A percentile compares a stretch with the other conserved stretches of the same genome.
Conservation (phyloP, 2,329 filamentous ascomycete species). For the Tolypocladium sp. region DNA sequence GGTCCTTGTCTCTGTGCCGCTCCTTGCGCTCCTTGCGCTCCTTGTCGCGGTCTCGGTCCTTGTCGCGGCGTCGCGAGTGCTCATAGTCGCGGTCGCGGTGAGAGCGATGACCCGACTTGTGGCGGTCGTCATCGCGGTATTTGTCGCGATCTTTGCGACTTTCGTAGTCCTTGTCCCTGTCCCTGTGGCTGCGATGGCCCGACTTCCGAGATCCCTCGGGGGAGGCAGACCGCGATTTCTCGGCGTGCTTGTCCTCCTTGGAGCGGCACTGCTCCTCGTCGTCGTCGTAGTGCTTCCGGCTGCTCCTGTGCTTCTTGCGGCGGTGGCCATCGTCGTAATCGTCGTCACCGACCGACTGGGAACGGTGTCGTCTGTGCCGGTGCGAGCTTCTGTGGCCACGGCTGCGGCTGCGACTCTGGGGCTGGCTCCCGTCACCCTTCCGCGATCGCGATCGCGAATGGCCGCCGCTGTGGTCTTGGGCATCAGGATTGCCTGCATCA, state of each 20-base stretch:
- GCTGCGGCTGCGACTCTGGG: constrained; percentile 21
- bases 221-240: constrained; percentile 57
- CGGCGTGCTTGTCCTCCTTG: constrained; percentile 33
- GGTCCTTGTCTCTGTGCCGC: constrained; percentile 22
- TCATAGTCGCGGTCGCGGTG: constrained; percentile 34
- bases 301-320: constrained; percentile 40
- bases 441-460: constrained; percentile 25
- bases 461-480: constrained; percentile 3
- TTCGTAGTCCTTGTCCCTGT: constrained; percentile 45
- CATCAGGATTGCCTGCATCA: constrained; percentile 6
- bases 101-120: constrained; percentile 30
- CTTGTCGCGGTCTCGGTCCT: constrained; percentile 26
- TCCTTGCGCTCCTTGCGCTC: constrained; percentile 24
- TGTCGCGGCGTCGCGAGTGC: constrained; percentile 21
- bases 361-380: constrained; percentile 46
- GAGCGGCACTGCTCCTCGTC: constrained; percentile 33
- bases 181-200: constrained; percentile 51
- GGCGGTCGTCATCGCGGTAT: constrained; percentile 34
- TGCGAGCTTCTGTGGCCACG: constrained; percentile 36
- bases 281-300: constrained; percentile 32
- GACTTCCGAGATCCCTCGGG: constrained; percentile 48
- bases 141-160: constrained; percentile 31
- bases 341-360: constrained; percentile 38
- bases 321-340: constrained; percentile 36
- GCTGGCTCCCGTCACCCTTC: constrained; percentile 19